phyloP scores from a whole-genome alignment of 352 stramenopile genomes.

The Elongisporangium senticosum region DNA sequence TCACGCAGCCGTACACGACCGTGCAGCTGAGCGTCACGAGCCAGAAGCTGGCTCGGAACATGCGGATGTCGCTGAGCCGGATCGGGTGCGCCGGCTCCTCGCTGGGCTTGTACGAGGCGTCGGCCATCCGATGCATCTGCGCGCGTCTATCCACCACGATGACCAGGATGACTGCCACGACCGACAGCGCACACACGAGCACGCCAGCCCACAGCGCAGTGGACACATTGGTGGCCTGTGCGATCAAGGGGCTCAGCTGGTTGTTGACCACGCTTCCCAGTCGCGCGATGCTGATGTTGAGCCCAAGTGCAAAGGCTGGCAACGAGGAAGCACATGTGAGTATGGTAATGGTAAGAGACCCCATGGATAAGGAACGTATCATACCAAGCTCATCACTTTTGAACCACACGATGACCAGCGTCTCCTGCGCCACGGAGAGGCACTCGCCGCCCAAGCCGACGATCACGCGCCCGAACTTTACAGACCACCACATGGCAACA shows the following conservation, averaged over 20 bases:
- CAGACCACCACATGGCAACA: constrained; percentile 18
- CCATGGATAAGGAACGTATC: not conserved
- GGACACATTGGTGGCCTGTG: not conserved
- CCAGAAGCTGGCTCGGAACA: constrained; percentile 64
- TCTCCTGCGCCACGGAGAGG: constrained; percentile 44
- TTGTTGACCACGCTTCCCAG: not conserved
- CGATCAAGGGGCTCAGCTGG: not conserved
- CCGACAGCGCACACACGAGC: not conserved
- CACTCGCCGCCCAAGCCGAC: constrained; percentile 67
- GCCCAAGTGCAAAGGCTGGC: constrained; percentile 12
- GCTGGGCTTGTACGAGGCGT: constrained; percentile 2
- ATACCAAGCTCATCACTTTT: constrained; percentile 29
- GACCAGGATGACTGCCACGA: not conserved
- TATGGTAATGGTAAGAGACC: not conserved
- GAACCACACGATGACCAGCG: constrained; percentile 60
- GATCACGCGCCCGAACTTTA: constrained; percentile 42
- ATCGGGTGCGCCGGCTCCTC: constrained; percentile 17
- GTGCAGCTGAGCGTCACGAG: constrained; percentile 70
- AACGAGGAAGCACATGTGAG: not conserved
- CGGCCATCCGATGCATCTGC: not conserved
- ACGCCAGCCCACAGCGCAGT: not conserved
- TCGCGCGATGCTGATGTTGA: constrained; percentile 1
- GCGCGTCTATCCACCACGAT: not conserved
- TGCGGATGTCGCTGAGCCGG: constrained; percentile 31
- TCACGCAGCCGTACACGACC: constrained; percentile 80